These are phyloP conservation scores for Cryomyces minteri DNA, from an alignment of 495 filamentous ascomycete genomes.

Conservation along the genomic window DNA sequence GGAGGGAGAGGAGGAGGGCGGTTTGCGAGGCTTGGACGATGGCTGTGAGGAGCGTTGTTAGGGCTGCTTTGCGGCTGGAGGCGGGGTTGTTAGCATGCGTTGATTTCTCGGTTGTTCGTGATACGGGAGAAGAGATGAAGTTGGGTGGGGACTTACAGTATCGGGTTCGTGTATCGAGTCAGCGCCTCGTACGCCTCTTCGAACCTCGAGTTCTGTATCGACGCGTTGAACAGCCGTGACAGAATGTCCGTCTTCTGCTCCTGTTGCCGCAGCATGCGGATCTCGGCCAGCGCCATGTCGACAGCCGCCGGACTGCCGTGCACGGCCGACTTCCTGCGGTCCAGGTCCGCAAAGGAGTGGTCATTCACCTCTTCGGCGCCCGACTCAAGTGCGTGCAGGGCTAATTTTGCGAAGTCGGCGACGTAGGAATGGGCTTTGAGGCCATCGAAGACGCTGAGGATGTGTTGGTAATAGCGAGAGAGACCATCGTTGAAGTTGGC, in stretches of 20 bases:
- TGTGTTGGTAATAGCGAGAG: constrained; percentile 70
- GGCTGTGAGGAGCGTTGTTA: constrained; percentile 46
- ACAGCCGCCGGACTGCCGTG: constrained; percentile 1
- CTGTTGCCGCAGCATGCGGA: not conserved
- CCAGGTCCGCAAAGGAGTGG: constrained; percentile 1
- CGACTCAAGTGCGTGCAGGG: constrained; percentile 31
- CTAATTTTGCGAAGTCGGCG: constrained; percentile 65
- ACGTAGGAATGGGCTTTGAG: constrained; percentile 57
- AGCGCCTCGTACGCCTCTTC: constrained; percentile 69
- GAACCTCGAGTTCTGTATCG: constrained; percentile 56
- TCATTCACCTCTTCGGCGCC: constrained; percentile 1
- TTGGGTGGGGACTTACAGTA: constrained; percentile 24
- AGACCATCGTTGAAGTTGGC: constrained; percentile 59
- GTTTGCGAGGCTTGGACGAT: constrained; percentile 44
- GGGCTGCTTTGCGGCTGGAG: constrained; percentile 35
- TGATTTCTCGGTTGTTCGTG: not conserved
- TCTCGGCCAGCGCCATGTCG: not conserved
- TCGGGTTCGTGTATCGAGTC: constrained; percentile 44
- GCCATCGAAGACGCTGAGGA: constrained; percentile 64
- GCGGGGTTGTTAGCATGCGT: not conserved
- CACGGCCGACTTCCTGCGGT: constrained; percentile 1
- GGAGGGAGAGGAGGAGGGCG: constrained; percentile 50
- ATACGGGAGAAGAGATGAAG: not conserved
- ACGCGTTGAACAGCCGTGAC: constrained; percentile 63
- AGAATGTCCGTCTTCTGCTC: constrained; percentile 43